Evolutionary conservation across 192 early-diverging fungal genomes (phyloP).

Genomic region (Backusella australiensis): DNA sequence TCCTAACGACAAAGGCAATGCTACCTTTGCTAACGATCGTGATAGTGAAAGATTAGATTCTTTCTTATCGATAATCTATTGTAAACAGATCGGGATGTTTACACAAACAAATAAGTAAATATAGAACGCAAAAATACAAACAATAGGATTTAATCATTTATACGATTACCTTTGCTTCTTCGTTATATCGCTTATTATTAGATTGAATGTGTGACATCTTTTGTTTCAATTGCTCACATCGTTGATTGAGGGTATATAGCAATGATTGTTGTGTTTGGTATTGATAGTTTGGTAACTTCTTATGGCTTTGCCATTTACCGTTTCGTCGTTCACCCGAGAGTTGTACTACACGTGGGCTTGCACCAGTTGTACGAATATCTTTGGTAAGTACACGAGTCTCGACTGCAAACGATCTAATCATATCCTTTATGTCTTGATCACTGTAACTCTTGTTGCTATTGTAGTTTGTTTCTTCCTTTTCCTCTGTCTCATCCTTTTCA

Average conservation of each 20-base stretch:
- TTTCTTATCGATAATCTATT: neutral
- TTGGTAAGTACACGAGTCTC: conserved; percentile 49
- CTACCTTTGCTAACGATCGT: conserved; percentile 17
- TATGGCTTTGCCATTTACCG: conserved; percentile 44
- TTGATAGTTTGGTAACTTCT: conserved; percentile 46
- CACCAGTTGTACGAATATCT: conserved; percentile 41
- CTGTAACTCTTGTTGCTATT: neutral
- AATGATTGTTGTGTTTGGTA: conserved; percentile 55
- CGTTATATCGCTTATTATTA: neutral
- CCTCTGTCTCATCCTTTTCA: conserved; percentile 2
- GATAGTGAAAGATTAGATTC: neutral
- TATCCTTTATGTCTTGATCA: conserved; percentile 4
- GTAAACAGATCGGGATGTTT: neutral
- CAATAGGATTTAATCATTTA: neutral
- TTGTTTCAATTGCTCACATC: conserved; percentile 43
- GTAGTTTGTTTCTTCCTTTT: neutral
- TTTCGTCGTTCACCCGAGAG: conserved; percentile 29
- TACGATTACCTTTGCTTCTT: neutral
- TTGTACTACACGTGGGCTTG: conserved; percentile 49
- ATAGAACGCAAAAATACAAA: neutral
- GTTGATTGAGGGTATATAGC: conserved; percentile 49
- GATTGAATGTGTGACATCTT: conserved; percentile 14
- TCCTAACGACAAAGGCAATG: conserved; percentile 5
- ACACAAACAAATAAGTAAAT: neutral
- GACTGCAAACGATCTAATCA: conserved; percentile 41